These are phyloP conservation scores for Amniculicola lignicola DNA, from an alignment of 495 filamentous ascomycete genomes.

Conservation along the genomic window DNA sequence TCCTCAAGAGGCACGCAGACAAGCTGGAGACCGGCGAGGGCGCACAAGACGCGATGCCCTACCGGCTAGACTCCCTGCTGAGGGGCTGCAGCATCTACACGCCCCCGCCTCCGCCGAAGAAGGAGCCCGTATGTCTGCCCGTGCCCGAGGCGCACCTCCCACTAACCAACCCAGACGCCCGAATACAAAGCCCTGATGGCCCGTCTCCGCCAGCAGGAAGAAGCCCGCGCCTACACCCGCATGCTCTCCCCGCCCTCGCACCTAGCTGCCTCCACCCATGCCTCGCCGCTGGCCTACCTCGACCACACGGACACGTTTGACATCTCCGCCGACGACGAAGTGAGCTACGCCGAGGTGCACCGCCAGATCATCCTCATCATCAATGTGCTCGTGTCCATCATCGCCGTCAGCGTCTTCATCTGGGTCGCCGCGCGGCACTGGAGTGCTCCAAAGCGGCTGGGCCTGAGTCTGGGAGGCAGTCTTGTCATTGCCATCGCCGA, in stretches of 20 bases:
- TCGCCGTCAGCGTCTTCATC: slow-evolving; percentile 66
- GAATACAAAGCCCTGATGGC: slow-evolving; percentile 91
- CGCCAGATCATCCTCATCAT: slow-evolving; percentile 69
- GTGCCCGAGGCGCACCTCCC: neutral
- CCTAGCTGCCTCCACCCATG: slow-evolving; percentile 56
- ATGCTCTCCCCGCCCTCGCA: slow-evolving; percentile 59
- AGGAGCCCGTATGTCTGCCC: slow-evolving; percentile 62
- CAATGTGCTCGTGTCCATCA: slow-evolving; percentile 69
- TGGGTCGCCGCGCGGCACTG: slow-evolving; percentile 71
- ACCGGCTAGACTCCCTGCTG: slow-evolving; percentile 60
- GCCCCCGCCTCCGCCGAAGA: slow-evolving; percentile 72
- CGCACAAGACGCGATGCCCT: neutral
- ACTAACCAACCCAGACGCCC: slow-evolving; percentile 55
- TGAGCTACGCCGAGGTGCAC: slow-evolving; percentile 60
- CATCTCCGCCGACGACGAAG: slow-evolving; percentile 40
- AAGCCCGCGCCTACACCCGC: slow-evolving; percentile 72
- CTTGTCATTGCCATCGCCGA: slow-evolving; percentile 78
- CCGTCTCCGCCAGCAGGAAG: slow-evolving; percentile 73
- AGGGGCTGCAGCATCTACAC: slow-evolving; percentile 70
- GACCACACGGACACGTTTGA: slow-evolving; percentile 19
- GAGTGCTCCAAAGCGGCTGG: slow-evolving; percentile 66
- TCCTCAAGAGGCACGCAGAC: slow-evolving; percentile 45
- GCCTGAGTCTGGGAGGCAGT: slow-evolving; percentile 65
- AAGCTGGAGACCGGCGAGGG: slow-evolving; percentile 4
- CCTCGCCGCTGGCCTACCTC: slow-evolving; percentile 42